Base-by-base conservation (phyloP, 345 rosid species). In the Citrus reticulata region DNA sequence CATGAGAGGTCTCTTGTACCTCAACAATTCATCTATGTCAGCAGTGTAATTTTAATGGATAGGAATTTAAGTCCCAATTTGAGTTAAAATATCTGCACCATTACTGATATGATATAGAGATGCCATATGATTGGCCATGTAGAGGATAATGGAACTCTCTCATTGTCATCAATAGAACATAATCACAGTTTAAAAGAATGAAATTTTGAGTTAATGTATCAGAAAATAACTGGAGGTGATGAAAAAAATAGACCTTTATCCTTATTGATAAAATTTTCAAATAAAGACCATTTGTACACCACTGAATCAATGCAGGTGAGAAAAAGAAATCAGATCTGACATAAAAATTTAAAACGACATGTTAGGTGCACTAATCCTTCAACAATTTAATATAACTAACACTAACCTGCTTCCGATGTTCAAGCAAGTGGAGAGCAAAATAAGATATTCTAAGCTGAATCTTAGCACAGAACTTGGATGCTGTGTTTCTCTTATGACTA, bases 371-470 rank as follows among this genome's bases (percentile, higher is more conserved):
- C 25, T 40, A 70, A 65, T 58, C 37, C 35, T 63, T 19, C 22
- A 75, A 51, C 51, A 4, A 65, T n/a, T n/a, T 40, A 34, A 24
- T 30, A 49, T 58, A 6, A 77, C 39, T 77, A 32, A 81, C 61
- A 84, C 89, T 81, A 80, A 93, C 94, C 87, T 85, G 84, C 83
- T 91, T 92, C 83, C 66, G 88, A 75, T 83, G 83, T 87, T 93
- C 99, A 79, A 91, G 94, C 60, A 95, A 82, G 83, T 89, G 94
- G 76, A 89, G 79, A 51, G 88, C 88, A 86, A 93, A 84, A 77
- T 85, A 89, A 76, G 86, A 79, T 67, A 93, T 80, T 84, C 94
- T 90, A 76, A 95, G 81, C 72, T 88, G 93, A 77, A 92, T 82
- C 84, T 91, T 93, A 19, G 90, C 88, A 81, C 79, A 73, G 70